Evolutionary conservation across 495 filamentous ascomycete species (phyloP), one percentile per base, ranked within the genome.

Genomic region (Aspergillus funiculosus): DNA sequence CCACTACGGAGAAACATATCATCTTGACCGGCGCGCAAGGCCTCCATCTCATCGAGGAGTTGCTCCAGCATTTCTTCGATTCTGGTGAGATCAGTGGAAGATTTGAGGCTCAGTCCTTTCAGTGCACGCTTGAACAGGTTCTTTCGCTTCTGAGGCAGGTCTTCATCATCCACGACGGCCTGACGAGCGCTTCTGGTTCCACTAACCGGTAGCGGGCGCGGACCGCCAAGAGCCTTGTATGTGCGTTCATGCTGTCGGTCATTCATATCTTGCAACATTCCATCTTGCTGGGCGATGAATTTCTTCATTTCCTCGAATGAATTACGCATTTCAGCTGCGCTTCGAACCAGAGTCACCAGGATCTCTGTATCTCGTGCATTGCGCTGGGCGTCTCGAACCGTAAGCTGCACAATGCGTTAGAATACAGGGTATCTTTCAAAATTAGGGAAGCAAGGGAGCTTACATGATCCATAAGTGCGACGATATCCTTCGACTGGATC

Each of bases 341-440:
- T 89, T 39, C 89, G 81, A 36, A 97, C 92, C 28, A 99, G 75
- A 2, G 92, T 95, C 38, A 97, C 85, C 22, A 99, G 66, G 41
- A 99, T 95, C 67, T 97, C 92, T 1, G 92, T 99, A 56, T 99
- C 92, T 28, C 91, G 77, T 35, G 92, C 92, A 66, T 94, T 96
- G 25, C 92, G 87, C 68, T 96, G 91, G 30, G 89, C 91, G 72
- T 99, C 92, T 9, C 92, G 83, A 50, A 96, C 94, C 59, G 92
- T 97, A 49, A 98, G 83, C 77, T 90, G 42, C 24, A 55, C 48
- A 80, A 63, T 41, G 60, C 27, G 11, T 28, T 21, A 51, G 32
- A 6, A 7, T 47, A 34, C 6, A 15, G 13, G 14, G 22, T 34
- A 15, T 32, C 34, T 6, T 43, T 28, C 0, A 14, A 18, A 8